Evolutionary conservation across 768 basidiomycete genomes (phyloP), one percentile per base, ranked within the genome.

Genomic region (Infundibulicybe gibba): DNA sequence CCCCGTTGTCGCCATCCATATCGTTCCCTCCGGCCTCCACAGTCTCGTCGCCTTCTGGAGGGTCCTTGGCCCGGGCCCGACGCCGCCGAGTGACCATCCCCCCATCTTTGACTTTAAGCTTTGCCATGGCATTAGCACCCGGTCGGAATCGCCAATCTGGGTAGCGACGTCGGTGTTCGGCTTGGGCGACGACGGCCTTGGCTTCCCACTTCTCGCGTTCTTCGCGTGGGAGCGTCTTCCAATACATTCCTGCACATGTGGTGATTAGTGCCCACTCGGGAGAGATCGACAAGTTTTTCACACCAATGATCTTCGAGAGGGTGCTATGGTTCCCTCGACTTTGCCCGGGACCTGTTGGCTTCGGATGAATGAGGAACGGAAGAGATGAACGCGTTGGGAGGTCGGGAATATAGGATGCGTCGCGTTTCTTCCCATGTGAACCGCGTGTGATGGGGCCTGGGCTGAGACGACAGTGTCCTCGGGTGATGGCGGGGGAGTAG

Each of bases 381-480:
- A 90, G 63, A 90, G 83, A 90, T 90, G 68, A 90, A 90, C 49
- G 88, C 87, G 65, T 89, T 90, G 19, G 87, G 87, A 6, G 88
- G 87, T 41, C 88, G 82, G 35, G 88, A 64, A 90, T 90, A 63
- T 89, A 83, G 2, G 78, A 79, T 45, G 83, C 78, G 56, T 85
- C 82, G 45, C 81, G 78, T 58, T 79, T 77, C 70, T 80, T 85
- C 48, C 72, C 73, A 58, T 85, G 81, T 47, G 72, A 75, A 13
- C 60, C 49, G 17, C 75, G 75, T 21, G 63, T 52, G 57, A 63
- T 3, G 52, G 67, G 49, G 59, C 49, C 55, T 53, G 42, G 45
- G 56, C 54, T 32, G 62, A 57, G 37, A 35, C 11, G 12, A 37
- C 3, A 48, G 45, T 17, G 50, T 41, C 45, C 30, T 49, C 13